Conservation (phyloP, 495 filamentous ascomycete species). For the Hypoxylon cercidicola region DNA sequence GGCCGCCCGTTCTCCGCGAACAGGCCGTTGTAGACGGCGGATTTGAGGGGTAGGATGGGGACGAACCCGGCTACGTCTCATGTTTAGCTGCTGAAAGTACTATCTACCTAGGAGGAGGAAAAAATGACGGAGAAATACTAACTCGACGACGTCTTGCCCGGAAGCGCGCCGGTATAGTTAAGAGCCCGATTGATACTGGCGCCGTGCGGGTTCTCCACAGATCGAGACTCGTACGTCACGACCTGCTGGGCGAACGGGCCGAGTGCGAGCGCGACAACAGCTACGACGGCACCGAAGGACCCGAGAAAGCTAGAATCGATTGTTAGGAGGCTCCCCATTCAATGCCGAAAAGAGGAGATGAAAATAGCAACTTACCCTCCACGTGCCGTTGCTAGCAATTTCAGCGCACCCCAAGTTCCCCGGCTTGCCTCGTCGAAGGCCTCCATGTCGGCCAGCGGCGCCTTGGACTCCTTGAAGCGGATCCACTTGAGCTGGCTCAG, state of each 20-base stretch:
- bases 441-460: slow-evolving; percentile 55
- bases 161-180: slow-evolving; percentile 24
- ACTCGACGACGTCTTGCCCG: slow-evolving; percentile 18
- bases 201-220: slow-evolving; percentile 9
- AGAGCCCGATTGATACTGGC: slow-evolving; percentile 27
- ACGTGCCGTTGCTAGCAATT: slow-evolving; percentile 44
- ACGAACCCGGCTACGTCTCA: slow-evolving; percentile 34
- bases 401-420: slow-evolving; percentile 52
- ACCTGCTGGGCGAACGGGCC: slow-evolving; percentile 44
- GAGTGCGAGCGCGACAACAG: slow-evolving; percentile 52
- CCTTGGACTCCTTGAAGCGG: slow-evolving; percentile 53
- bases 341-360: neutral
- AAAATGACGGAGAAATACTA: too few species aligned
- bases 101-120: neutral
- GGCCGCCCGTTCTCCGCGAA: slow-evolving; percentile 45
- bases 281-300: slow-evolving; percentile 52
- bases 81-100: neutral
- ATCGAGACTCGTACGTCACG: slow-evolving; percentile 27
- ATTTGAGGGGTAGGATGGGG: slow-evolving; percentile 46
- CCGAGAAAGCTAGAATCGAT: slow-evolving; percentile 46
- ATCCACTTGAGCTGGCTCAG: slow-evolving; percentile 61
- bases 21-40: slow-evolving; percentile 49
- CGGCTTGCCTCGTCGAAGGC: slow-evolving; percentile 58
- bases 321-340: neutral
- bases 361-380: slow-evolving; percentile 34